Percentiles rank a stretch among this genome's conserved stretches.
phyloP scores from a whole-genome alignment of 257 asterid species.

The Solanum tarapatanum region DNA sequence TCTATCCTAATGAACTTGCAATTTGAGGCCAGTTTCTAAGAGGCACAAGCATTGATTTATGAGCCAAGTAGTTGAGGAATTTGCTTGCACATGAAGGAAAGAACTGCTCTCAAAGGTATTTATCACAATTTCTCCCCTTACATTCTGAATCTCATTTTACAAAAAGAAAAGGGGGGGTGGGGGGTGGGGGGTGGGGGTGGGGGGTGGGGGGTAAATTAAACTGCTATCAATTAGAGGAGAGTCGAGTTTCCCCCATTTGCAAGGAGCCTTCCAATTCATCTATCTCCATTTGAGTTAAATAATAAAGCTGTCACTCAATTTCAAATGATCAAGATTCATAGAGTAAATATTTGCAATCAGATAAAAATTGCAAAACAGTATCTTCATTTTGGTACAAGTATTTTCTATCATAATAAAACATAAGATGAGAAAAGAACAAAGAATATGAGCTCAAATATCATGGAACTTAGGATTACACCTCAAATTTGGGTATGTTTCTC shows the following conservation, averaged over 20 bases:
- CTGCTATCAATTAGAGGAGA: not conserved
- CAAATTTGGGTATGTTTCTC: constrained; percentile 90
- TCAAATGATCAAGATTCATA: not conserved
- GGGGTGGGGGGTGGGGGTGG: too few relatives aligned
- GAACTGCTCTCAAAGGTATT: not conserved
- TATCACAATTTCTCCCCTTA: not conserved
- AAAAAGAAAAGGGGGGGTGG: not conserved
- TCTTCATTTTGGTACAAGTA: not conserved
- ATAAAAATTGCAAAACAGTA: not conserved
- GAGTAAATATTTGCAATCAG: not conserved
- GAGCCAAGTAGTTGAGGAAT: not conserved
- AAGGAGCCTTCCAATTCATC: not conserved
- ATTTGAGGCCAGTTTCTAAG: not conserved
- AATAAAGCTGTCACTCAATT: not conserved
- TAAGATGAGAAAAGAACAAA: not conserved
- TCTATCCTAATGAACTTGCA: not conserved
- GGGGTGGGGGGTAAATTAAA: not conserved
- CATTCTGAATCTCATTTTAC: not conserved
- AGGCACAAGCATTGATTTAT: not conserved
- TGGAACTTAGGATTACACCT: constrained; percentile 27
- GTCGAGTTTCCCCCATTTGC: not conserved
- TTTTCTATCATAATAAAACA: not conserved
- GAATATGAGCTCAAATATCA: not conserved
- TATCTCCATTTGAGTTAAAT: not conserved
- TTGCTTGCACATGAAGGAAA: not conserved